These are phyloP conservation scores for Emmonsia crescens DNA, from an alignment of 2,329 filamentous ascomycete species.

Conservation along the genomic window DNA sequence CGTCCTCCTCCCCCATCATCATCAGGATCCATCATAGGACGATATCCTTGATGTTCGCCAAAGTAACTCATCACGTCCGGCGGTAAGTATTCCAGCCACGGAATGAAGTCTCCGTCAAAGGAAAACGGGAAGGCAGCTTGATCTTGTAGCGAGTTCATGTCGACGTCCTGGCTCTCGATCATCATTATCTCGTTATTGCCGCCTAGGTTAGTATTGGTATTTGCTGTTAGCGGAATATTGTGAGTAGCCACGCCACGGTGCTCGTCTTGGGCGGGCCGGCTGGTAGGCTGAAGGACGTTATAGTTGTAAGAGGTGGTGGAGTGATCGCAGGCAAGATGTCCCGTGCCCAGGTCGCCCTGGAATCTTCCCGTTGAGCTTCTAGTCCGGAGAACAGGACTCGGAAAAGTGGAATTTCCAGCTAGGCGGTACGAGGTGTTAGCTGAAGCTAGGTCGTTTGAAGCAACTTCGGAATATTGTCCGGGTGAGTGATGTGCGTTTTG, in stretches of 20 bases:
- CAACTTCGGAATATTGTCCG: background rate
- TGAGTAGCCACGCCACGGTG: background rate
- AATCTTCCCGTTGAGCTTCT: background rate
- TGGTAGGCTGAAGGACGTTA: background rate
- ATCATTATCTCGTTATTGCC: constrained; percentile 47
- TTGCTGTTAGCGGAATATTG: background rate
- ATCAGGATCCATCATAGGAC: constrained; percentile 19
- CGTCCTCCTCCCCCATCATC: constrained; percentile 7
- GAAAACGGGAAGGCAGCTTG: constrained; percentile 29
- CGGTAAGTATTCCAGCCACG: constrained; percentile 65
- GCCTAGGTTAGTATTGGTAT: constrained; percentile 20
- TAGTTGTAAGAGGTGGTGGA: background rate
- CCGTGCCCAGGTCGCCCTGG: background rate
- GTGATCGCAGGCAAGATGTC: background rate
- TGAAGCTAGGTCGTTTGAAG: background rate
- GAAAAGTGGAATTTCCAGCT: background rate
- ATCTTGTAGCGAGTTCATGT: constrained; percentile 52
- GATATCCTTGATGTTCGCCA: constrained; percentile 27
- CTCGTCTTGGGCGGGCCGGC: background rate
- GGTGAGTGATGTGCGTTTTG: background rate
- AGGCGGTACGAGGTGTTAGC: background rate
- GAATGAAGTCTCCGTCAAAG: constrained; percentile 51
- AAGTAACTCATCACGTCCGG: constrained; percentile 52
- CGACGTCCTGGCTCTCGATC: constrained; percentile 67
- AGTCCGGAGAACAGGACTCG: background rate